Evolutionary conservation across 352 stramenopile species (phyloP).

Genomic region (Phytophthora pisi): DNA sequence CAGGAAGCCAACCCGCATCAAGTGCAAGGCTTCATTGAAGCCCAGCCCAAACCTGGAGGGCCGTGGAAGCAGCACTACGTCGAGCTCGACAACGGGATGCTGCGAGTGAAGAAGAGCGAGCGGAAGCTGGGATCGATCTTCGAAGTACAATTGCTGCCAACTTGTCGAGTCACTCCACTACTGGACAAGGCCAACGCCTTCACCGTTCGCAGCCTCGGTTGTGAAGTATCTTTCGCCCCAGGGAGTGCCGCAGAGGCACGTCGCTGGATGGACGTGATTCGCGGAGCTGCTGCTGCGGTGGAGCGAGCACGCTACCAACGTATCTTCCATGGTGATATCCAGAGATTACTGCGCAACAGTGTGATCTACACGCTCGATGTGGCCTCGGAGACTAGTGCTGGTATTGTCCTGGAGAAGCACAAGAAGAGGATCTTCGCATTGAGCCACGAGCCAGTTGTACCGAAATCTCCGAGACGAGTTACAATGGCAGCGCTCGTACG

Average conservation of each 20-base stretch:
- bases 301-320: slow-evolving; percentile 40
- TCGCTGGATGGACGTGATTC: slow-evolving; percentile 56
- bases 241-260: slow-evolving; percentile 43
- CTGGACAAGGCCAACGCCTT: slow-evolving; percentile 67
- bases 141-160: slow-evolving; percentile 60
- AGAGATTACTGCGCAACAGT: slow-evolving; percentile 48
- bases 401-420: slow-evolving; percentile 60
- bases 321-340: slow-evolving; percentile 62
- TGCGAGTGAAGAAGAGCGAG: slow-evolving; percentile 72
- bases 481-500: slow-evolving; percentile 29
- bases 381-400: slow-evolving; percentile 20
- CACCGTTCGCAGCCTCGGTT: slow-evolving; percentile 50
- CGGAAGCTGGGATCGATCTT: slow-evolving; percentile 57
- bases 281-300: slow-evolving; percentile 30
- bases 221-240: slow-evolving; percentile 56
- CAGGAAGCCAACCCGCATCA: slow-evolving; percentile 26
- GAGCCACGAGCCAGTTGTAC: slow-evolving; percentile 42
- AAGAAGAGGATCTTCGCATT: slow-evolving; percentile 70
- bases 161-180: slow-evolving; percentile 41
- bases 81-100: slow-evolving; percentile 67
- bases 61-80: slow-evolving; percentile 67
- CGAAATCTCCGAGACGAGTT: slow-evolving; percentile 9
- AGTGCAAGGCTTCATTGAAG: slow-evolving; percentile 62
- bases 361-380: slow-evolving; percentile 58
- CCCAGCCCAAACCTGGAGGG: slow-evolving; percentile 50